Conservation (phyloP, 768 basidiomycete genomes). For the Pleurotus djamor region DNA sequence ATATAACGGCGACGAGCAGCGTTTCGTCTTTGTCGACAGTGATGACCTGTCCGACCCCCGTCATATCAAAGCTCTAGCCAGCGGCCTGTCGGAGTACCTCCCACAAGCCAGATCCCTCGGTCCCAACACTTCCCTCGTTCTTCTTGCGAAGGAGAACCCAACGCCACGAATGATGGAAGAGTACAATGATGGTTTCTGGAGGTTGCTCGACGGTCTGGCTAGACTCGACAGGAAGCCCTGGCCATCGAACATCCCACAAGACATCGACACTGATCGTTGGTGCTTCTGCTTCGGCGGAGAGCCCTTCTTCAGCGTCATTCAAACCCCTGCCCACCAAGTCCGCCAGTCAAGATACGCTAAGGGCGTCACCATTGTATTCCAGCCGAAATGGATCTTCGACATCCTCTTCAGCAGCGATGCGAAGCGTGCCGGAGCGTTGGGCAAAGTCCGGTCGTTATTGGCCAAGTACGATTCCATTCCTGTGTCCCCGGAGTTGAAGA, state of each 20-base stretch:
- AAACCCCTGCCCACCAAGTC: slow-evolving; percentile 15
- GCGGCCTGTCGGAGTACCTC: slow-evolving; percentile 14
- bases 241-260: slow-evolving; percentile 13
- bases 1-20: slow-evolving; percentile 18
- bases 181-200: slow-evolving; percentile 17
- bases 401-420: slow-evolving; percentile 17
- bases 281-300: slow-evolving; percentile 20
- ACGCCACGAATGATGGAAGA: slow-evolving; percentile 15
- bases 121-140: slow-evolving; percentile 18
- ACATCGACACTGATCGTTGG: slow-evolving; percentile 15
- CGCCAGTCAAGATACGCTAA: slow-evolving; percentile 16
- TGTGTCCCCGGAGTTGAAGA: slow-evolving; percentile 18
- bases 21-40: slow-evolving; percentile 16
- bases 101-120: slow-evolving; percentile 16
- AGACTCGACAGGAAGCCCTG: slow-evolving; percentile 15
- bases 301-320: slow-evolving; percentile 18
- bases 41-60: slow-evolving; percentile 17
- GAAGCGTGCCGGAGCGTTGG: slow-evolving; percentile 14
- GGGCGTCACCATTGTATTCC: slow-evolving; percentile 18
- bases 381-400: slow-evolving; percentile 21
- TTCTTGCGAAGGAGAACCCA: slow-evolving; percentile 16
- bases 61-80: slow-evolving; percentile 13
- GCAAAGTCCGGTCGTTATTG: slow-evolving; percentile 15
- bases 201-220: slow-evolving; percentile 16
- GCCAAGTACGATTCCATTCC: slow-evolving; percentile 18